Conservation (phyloP, 2,329 filamentous ascomycete species). For the Colletotrichum brevisporum region DNA sequence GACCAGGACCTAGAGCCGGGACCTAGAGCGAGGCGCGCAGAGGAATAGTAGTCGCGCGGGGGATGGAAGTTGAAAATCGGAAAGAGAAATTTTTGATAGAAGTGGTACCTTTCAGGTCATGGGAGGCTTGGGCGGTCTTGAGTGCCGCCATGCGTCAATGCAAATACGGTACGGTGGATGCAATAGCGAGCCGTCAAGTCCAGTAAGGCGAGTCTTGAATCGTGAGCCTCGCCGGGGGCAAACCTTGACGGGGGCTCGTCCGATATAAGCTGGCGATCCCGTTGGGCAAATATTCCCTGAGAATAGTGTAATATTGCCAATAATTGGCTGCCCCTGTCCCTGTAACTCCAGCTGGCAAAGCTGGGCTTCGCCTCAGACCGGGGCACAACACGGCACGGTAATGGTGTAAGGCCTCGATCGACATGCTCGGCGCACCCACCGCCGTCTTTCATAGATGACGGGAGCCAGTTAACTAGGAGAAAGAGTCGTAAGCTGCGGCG, state of each 20-base stretch:
- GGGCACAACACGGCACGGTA: background rate
- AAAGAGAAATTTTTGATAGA: no score
- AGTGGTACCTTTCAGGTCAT: no score
- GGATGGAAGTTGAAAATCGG: no score
- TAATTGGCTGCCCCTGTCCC: no score
- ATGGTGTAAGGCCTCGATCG: background rate
- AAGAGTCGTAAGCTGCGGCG: no score
- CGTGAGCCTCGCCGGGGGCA: background rate
- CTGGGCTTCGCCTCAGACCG: background rate
- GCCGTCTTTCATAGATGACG: background rate
- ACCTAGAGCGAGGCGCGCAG: no score
- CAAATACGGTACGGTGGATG: background rate
- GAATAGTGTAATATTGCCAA: constrained; percentile 7
- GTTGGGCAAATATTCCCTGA: background rate
- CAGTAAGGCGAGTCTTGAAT: background rate
- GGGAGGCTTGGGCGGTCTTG: no score
- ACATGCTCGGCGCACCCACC: background rate
- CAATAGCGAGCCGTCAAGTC: background rate
- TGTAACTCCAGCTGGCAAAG: no score
- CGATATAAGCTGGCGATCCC: background rate
- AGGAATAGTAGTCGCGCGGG: no score
- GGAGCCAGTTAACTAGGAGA: background rate
- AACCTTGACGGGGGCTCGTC: background rate
- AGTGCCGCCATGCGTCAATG: no score
- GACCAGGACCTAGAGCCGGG: no score